Evolutionary conservation across 306 rosid genomes (phyloP).

Genomic region (Cucurbita argyrosperma): DNA sequence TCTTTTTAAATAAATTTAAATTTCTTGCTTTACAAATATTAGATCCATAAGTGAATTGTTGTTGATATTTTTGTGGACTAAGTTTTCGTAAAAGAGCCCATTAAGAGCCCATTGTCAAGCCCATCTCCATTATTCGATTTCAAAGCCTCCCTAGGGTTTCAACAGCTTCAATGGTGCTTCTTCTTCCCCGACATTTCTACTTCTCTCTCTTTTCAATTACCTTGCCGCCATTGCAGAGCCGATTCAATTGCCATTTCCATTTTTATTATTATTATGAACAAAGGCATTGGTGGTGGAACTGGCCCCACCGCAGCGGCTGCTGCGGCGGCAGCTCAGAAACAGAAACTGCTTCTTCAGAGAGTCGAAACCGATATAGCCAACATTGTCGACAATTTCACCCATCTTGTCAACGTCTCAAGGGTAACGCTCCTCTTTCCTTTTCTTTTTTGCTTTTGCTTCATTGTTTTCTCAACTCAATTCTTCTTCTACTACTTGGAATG

Average conservation of each 20-base stretch:
- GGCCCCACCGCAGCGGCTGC: conserved; percentile 25
- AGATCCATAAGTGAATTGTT: too few relatives aligned
- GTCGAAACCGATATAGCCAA: conserved; percentile 53
- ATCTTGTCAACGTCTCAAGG: conserved; percentile 72
- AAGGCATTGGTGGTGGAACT: conserved; percentile 12
- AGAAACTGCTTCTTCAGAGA: conserved; percentile 55
- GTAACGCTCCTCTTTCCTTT: conserved; percentile 13
- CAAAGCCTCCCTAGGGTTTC: too few relatives aligned
- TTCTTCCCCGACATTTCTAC: background rate
- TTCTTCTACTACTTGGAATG: too few relatives aligned
- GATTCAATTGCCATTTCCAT: background rate
- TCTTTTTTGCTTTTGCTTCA: background rate
- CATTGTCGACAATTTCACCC: conserved; percentile 80
- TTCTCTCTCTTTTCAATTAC: background rate
- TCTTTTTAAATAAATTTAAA: too few relatives aligned
- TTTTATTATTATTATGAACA: conserved; percentile 13
- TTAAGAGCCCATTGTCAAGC: too few relatives aligned
- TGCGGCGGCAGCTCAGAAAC: conserved; percentile 52
- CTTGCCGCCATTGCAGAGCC: background rate
- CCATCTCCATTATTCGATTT: too few relatives aligned
- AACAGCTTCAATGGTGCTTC: too few relatives aligned
- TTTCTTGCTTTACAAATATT: too few relatives aligned
- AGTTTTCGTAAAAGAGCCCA: too few relatives aligned
- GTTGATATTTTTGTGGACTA: too few relatives aligned
- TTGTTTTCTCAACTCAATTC: too few relatives aligned